phyloP scores from a whole-genome alignment of 305 asterid genomes.

The Fraxinus angustifolia region DNA sequence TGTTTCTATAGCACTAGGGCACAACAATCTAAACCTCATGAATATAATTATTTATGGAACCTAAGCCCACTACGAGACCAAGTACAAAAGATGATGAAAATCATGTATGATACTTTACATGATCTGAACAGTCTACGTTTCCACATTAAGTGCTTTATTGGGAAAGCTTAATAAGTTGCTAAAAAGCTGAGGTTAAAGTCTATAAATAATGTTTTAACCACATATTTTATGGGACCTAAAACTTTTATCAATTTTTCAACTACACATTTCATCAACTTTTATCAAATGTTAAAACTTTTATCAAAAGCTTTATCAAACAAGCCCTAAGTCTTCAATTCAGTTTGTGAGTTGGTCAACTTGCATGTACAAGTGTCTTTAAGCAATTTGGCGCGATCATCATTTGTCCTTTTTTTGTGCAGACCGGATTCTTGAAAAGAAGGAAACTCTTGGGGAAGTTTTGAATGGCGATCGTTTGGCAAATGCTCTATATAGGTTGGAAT shows the following conservation, averaged over 20 bases:
- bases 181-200: neutral
- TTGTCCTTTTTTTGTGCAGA: slow-evolving; percentile 39
- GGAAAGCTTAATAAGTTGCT: neutral
- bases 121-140: neutral
- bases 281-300: neutral
- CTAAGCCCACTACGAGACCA: neutral
- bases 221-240: neutral
- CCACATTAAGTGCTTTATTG: neutral
- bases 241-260: neutral
- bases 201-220: neutral
- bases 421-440: slow-evolving; percentile 54
- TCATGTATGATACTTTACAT: neutral
- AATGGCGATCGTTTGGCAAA: slow-evolving; percentile 64
- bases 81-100: neutral
- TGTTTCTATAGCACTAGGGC: neutral
- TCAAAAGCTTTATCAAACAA: neutral
- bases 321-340: neutral
- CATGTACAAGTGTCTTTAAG: slow-evolving; percentile 4
- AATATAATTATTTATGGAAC: neutral
- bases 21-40: neutral
- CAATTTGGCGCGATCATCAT: slow-evolving; percentile 2
- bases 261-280: neutral
- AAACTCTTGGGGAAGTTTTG: slow-evolving; percentile 73
- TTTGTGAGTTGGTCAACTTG: slow-evolving; percentile 3
- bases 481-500: slow-evolving; percentile 57